Base-by-base conservation (phyloP, 1,284 basidiomycete species). In the Microbotryomycetes sp. region DNA sequence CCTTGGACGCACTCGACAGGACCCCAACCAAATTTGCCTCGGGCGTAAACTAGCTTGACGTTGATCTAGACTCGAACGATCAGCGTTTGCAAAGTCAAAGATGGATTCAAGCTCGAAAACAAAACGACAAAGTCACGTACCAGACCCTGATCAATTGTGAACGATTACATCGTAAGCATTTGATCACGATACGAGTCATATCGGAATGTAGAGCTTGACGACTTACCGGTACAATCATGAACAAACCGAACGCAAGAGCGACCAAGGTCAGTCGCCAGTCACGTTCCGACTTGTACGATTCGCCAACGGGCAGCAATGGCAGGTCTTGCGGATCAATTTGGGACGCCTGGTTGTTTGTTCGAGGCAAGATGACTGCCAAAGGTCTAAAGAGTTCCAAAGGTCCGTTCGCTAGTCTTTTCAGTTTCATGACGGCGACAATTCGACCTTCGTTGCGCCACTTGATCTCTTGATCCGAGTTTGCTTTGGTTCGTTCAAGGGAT, bases 21-120 rank as follows among this genome's bases (percentile, higher is more conserved):
- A 1, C 52, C 59, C 68, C 67, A 70, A 1, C 32, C 49, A 28
- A 59, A 67, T 25, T 54, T 63, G 46, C 45, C 46, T 2, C 66
- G 66, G 0, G 54, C 63, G 51, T 57, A 67, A 1, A 67, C 45
- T 6, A 67, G 45, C 26, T 67, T 63, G 58, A 67, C 50, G n/a
- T 52, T 19, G 7, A 54, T 47, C 57, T 59, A 19, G 19, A 9
- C 15, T 3, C 25, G 16, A 2, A 25, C 1, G 36, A 5, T 49
- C 23, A 16, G 2, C 6, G 7, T 3, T 7, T 25, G 25, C 26
- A 25, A 16, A 2, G 31, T 12, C 22, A 29, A 4, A 19, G 4
- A 7, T 3, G 2, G 2, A 15, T 3, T 6, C 19, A 2, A 32
- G 0, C 1, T 19, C 9, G 7, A 22, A 4, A 4, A 53, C 6